Evolutionary conservation across 192 early-diverging fungal species (phyloP).

Genomic region (Thamnidium elegans): DNA sequence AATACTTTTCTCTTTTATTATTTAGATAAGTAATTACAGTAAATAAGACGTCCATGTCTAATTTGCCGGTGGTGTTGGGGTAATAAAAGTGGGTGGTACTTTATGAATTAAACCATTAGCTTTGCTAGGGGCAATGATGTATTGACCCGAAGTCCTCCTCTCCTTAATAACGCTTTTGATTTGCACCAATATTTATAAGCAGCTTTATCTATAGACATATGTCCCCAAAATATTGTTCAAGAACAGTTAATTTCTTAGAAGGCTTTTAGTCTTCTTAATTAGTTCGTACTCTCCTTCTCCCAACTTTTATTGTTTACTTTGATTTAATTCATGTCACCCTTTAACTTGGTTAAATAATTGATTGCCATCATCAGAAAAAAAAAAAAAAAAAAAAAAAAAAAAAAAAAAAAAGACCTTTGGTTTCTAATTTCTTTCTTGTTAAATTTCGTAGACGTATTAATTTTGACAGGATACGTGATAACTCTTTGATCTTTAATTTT

Average conservation of each 20-base stretch:
- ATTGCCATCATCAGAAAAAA: neutral
- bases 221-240: neutral
- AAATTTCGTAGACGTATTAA: neutral
- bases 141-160: neutral
- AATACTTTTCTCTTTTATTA: no score
- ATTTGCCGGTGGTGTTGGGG: neutral
- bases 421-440: neutral
- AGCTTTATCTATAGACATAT: neutral
- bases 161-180: neutral
- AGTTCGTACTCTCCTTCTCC: neutral
- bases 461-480: neutral
- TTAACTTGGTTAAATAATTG: neutral
- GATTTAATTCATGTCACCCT: neutral
- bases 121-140: neutral
- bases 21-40: neutral
- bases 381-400: no score
- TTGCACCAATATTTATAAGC: neutral
- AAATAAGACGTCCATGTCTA: neutral
- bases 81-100: neutral
- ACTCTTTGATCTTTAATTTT: neutral
- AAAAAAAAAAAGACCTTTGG: neutral
- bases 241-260: neutral
- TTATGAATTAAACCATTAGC: neutral
- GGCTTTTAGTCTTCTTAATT: neutral
- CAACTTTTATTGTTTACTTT: neutral